These are phyloP conservation scores for Brassica cretica DNA, from an alignment of 345 rosid species.

Conservation along the genomic window DNA sequence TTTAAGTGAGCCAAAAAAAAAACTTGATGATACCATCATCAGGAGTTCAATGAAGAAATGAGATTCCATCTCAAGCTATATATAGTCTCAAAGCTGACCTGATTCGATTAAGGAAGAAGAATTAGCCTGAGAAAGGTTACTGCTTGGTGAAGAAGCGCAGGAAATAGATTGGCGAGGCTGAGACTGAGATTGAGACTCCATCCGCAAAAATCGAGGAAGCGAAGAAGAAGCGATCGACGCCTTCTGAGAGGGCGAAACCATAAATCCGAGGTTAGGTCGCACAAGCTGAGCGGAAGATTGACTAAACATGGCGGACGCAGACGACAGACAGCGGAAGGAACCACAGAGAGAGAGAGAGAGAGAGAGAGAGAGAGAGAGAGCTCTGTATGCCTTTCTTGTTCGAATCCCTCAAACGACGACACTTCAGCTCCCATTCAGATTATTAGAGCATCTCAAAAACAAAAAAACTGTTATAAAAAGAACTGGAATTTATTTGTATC, in stretches of 20 bases:
- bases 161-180: constrained; percentile 25
- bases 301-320: constrained; percentile 17
- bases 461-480: too few relatives aligned
- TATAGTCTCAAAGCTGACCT: constrained; percentile 4
- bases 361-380: background rate
- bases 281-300: constrained; percentile 31
- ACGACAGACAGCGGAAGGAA: constrained; percentile 8
- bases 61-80: constrained; percentile 6
- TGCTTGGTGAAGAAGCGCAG: constrained; percentile 18
- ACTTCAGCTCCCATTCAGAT: constrained; percentile 1
- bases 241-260: background rate
- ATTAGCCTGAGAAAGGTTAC: constrained; percentile 5
- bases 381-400: background rate
- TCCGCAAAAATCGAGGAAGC: constrained; percentile 16
- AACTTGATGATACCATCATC: background rate
- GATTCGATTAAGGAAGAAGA: background rate
- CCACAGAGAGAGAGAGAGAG: background rate
- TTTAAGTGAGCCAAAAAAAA: background rate
- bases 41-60: background rate
- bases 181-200: constrained; percentile 31
- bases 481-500: too few relatives aligned
- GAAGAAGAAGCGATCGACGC: constrained; percentile 13
- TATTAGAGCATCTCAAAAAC: too few relatives aligned
- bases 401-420: constrained; percentile 19
- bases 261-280: constrained; percentile 8